phyloP scores from a whole-genome alignment of 2,329 filamentous ascomycete genomes.

The Calonectria montana region DNA sequence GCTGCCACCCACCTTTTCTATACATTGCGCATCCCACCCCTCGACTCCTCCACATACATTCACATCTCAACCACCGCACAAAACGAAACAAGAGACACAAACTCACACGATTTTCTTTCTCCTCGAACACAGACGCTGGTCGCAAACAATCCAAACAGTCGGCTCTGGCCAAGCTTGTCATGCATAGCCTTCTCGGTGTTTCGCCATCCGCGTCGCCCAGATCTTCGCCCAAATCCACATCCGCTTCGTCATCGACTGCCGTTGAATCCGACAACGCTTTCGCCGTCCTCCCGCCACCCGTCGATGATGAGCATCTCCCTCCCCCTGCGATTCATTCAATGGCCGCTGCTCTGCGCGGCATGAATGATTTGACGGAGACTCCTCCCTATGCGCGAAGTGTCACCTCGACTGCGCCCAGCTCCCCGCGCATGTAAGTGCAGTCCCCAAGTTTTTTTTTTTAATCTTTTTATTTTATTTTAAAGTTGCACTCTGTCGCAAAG shows the following conservation, averaged over 20 bases:
- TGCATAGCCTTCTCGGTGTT: constrained; percentile 55
- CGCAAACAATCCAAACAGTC: constrained; percentile 55
- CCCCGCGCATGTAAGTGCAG: constrained; percentile 66
- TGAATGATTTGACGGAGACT: constrained; percentile 62
- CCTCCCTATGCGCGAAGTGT: constrained; percentile 68
- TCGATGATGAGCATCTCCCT: constrained; percentile 46
- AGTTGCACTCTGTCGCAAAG: constrained; percentile 28
- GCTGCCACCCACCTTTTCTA: constrained; percentile 19
- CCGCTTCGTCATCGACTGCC: constrained; percentile 44
- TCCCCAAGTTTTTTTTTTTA: constrained; percentile 4
- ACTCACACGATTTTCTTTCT: constrained; percentile 26
- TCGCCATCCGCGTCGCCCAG: constrained; percentile 43
- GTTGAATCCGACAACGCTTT: constrained; percentile 47
- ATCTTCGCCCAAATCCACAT: constrained; percentile 42
- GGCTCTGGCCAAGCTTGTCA: constrained; percentile 57
- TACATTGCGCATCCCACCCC: neutral
- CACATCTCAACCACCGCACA: constrained; percentile 19
- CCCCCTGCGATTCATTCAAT: constrained; percentile 50
- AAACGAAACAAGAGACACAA: constrained; percentile 18
- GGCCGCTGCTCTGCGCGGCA: constrained; percentile 54
- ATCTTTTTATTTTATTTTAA: constrained; percentile 14
- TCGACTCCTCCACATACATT: neutral
- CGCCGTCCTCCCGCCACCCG: constrained; percentile 49
- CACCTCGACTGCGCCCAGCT: constrained; percentile 68
- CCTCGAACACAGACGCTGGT: constrained; percentile 42